Percentiles rank a stretch among this genome's conserved stretches.
phyloP scores from a whole-genome alignment of 2,329 filamentous ascomycete species.

The Botrytis elliptica region DNA sequence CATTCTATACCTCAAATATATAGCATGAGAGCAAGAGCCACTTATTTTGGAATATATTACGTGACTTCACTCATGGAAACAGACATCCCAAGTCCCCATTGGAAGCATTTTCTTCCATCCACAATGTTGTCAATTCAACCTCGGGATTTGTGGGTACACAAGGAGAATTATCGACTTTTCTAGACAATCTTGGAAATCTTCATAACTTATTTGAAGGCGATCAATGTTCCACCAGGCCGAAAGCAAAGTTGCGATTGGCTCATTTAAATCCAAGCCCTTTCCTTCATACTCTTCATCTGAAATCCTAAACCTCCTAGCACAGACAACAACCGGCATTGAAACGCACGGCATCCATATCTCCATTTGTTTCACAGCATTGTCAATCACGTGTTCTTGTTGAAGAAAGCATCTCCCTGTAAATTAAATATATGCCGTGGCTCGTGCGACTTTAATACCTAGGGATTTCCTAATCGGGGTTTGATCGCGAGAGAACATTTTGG shows the following conservation, averaged over 20 bases:
- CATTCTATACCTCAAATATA: neutral
- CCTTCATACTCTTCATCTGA: neutral
- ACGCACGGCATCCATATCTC: neutral
- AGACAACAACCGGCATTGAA: neutral
- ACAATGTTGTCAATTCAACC: neutral
- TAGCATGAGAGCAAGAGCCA: neutral
- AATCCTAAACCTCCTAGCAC: neutral
- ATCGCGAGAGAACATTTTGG: neutral
- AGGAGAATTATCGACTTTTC: neutral
- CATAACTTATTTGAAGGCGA: neutral
- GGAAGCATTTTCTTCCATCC: neutral
- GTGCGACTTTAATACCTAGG: neutral
- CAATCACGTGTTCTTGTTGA: neutral
- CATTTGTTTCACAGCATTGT: neutral
- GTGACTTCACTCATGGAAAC: neutral
- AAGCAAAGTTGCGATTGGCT: slow-evolving; percentile 2
- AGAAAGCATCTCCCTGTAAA: neutral
- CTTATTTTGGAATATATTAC: neutral
- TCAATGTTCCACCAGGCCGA: neutral
- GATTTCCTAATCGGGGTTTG: neutral
- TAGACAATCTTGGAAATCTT: neutral
- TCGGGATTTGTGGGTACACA: neutral
- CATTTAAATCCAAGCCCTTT: neutral
- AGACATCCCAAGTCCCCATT: neutral
- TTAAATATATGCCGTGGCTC: neutral